Conservation (phyloP, 352 stramenopile genomes). For the Nothophytophthora sp. region DNA sequence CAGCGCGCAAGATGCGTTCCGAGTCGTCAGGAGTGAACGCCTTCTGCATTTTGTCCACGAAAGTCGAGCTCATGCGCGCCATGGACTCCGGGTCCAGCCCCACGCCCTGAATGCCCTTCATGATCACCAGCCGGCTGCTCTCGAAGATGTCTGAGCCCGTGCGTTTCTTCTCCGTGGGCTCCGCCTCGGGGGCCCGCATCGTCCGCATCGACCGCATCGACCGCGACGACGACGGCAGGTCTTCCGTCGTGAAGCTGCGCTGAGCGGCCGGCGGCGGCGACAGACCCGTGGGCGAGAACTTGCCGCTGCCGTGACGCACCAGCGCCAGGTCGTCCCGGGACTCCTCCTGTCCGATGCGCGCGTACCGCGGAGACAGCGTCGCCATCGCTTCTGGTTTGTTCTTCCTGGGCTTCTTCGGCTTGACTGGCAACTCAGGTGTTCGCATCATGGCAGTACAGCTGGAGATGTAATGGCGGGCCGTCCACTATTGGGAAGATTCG, state of each 20-base stretch:
- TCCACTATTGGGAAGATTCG: no score
- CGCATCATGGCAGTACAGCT: no score
- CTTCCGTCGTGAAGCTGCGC: slow-evolving; percentile 81
- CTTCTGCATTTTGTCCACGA: slow-evolving; percentile 72
- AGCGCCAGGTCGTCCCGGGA: slow-evolving; percentile 55
- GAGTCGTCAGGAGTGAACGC: slow-evolving; percentile 72
- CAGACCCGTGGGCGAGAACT: no score
- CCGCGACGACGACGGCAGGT: slow-evolving; percentile 53
- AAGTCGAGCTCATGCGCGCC: no score
- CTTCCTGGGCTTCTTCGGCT: neutral
- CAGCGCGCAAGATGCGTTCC: slow-evolving; percentile 60
- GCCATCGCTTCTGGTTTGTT: no score
- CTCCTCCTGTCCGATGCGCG: slow-evolving; percentile 30
- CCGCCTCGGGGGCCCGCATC: no score
- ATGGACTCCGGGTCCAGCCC: slow-evolving; percentile 35
- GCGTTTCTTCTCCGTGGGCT: slow-evolving; percentile 26
- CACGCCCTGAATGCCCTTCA: slow-evolving; percentile 60
- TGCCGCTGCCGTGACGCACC: slow-evolving; percentile 37
- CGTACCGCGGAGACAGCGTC: slow-evolving; percentile 17
- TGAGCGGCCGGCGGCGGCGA: slow-evolving; percentile 23
- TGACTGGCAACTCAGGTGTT: slow-evolving; percentile 16
- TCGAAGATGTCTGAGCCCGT: slow-evolving; percentile 52
- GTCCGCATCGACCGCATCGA: slow-evolving; percentile 2
- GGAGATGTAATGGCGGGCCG: neutral
- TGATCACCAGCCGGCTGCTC: slow-evolving; percentile 51